Evolutionary conservation across 1,139 yeast species (phyloP).

Genomic region (Arxiozyma bovina): DNA sequence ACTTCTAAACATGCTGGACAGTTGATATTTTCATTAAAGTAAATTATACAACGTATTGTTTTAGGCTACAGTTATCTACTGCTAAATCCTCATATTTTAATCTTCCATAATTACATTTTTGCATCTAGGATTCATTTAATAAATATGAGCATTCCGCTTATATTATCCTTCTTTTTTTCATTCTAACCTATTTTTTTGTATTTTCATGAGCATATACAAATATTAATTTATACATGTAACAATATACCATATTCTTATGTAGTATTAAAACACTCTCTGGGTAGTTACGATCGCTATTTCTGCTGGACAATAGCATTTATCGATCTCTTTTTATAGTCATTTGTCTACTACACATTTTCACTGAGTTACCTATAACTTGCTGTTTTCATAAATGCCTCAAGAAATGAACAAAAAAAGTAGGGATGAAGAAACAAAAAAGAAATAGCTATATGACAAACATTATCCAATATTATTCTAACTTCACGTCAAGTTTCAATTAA

Average conservation of each 20-base stretch:
- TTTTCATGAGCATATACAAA: not conserved
- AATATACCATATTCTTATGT: not conserved
- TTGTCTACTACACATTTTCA: not conserved
- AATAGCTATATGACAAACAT: no score
- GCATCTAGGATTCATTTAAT: not conserved
- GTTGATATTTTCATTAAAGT: not conserved
- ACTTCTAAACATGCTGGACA: constrained; percentile 28
- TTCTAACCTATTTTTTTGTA: not conserved
- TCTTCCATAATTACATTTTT: no score
- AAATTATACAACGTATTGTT: no score
- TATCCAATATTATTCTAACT: no score
- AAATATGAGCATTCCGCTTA: not conserved
- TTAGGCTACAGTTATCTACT: not conserved
- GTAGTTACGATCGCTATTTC: no score
- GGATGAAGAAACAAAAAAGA: not conserved
- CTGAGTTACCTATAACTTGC: no score
- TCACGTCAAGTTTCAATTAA: no score
- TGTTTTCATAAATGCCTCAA: not conserved
- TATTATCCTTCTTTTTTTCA: not conserved
- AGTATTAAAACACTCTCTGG: no score
- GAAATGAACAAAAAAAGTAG: not conserved
- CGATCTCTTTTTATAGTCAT: no score
- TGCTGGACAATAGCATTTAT: no score
- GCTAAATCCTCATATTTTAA: no score
- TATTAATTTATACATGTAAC: not conserved